Evolutionary conservation across 1,284 basidiomycete genomes (phyloP), one percentile per base, ranked within the genome.

Genomic region (Cutaneotrichosporon mucoides): DNA sequence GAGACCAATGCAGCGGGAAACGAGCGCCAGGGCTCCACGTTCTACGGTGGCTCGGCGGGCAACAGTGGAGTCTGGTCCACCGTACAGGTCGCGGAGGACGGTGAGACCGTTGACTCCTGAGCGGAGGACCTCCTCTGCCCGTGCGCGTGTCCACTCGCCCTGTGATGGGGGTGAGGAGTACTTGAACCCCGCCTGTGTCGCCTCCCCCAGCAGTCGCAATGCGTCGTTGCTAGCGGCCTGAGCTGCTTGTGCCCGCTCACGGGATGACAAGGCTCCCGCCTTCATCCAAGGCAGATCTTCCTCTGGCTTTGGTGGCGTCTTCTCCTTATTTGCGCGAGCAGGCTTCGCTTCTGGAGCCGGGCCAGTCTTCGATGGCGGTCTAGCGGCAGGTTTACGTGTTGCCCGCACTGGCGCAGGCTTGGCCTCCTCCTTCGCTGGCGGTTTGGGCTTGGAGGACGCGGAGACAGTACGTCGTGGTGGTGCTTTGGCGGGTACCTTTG

Each of bases 11-110:
- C 61, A 65, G 48, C 64, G 68, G 6, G 45, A 15, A 2, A 65
- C 60, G 3, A 74, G 43, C 16, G 56, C 61, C 41, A 67, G 53
- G 9, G 60, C 60, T 1, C 62, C 65, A 40, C 61, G 66, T 56
- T 76, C 71, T 16, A 75, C 59, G 11, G 70, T 66, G n/a, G 68
- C 16, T 0, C 61, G 65, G 48, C 68, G 69, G 4, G 51, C 41
- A 7, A 60, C 61, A 9, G 34, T 34, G 66, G 41, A 34, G 46
- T 13, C 15, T 59, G 62, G 7, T 47, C 49, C 9, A 49, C 53
- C 33, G 65, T 63, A 51, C 66, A 59, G 33, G 59, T 64, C 58
- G 63, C 63, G 64, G 66, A 61, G 12, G 63, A 69, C 54, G 34
- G 56, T 40, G 68, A 64, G 13, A 49, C 69, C 48, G 15, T 48